phyloP scores from a whole-genome alignment of 768 basidiomycete species.

The Leucosporidium scottii region DNA sequence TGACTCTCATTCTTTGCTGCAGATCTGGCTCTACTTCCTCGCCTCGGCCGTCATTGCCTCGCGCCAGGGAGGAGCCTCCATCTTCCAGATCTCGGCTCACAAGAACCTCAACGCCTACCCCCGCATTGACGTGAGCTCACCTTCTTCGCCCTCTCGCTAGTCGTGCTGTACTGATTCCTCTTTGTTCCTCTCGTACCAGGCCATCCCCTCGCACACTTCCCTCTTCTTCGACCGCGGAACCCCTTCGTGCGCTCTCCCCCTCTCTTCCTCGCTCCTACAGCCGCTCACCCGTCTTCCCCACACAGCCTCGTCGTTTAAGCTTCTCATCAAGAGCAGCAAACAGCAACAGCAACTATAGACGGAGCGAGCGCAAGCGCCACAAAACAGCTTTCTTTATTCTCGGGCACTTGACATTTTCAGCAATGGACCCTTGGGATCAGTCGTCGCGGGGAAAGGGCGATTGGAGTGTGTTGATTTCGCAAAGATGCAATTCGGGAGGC shows the following conservation, averaged over 20 bases:
- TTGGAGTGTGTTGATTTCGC: too few relatives aligned
- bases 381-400: too few relatives aligned
- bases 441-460: too few relatives aligned
- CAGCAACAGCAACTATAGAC: neutral
- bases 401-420: too few relatives aligned
- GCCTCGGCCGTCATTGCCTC: constrained; percentile 79
- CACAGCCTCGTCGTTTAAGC: neutral
- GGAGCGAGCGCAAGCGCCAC: neutral
- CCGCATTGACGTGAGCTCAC: constrained; percentile 57
- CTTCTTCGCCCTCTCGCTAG: too few relatives aligned
- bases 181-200: neutral
- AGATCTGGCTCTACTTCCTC: constrained; percentile 91
- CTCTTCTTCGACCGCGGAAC: constrained; percentile 4
- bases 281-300: too few relatives aligned
- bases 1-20: neutral
- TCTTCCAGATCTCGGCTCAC: constrained; percentile 88
- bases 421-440: too few relatives aligned
- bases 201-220: constrained; percentile 6
- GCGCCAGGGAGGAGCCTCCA: constrained; percentile 78
- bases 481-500: too few relatives aligned
- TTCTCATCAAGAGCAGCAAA: neutral
- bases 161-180: neutral
- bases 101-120: constrained; percentile 97
- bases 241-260: constrained; percentile 6
- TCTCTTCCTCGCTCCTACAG: neutral